Evolutionary conservation across 129 eudicot genomes (phyloP).

Genomic region (sunflower (Helianthus annuus)): HanXRQr2.0-SUNRISE NC_035441.2:176729351-176729850

Average conservation of each 20-base stretch:
- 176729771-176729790: conserved; percentile 69
- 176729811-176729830: conserved; percentile 56
- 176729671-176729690: conserved; percentile 75
- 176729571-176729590: conserved; percentile 76
- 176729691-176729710: conserved; percentile 70
- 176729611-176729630: not conserved
- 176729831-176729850: conserved; percentile 78
- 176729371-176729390: conserved; percentile 79
- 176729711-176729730: conserved; percentile 69
- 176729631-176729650: not conserved
- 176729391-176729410: conserved; percentile 85
- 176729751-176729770: conserved; percentile 45
- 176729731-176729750: conserved; percentile 64
- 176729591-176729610: not conserved
- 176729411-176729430: conserved; percentile 42
- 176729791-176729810: conserved; percentile 58
- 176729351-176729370: conserved; percentile 76
- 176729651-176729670: conserved; percentile 42
- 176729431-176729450: conserved; percentile 73
- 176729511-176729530: conserved; percentile 77
- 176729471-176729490: conserved; percentile 81
- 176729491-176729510: conserved; percentile 67
- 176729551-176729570: conserved; percentile 76
- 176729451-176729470: conserved; percentile 54
- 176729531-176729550: conserved; percentile 82